A percentile compares a stretch with the other conserved stretches of the same genome.
These are phyloP conservation scores for Lepidium didymum DNA, from an alignment of 345 rosid genomes.

Conservation along the genomic window DNA sequence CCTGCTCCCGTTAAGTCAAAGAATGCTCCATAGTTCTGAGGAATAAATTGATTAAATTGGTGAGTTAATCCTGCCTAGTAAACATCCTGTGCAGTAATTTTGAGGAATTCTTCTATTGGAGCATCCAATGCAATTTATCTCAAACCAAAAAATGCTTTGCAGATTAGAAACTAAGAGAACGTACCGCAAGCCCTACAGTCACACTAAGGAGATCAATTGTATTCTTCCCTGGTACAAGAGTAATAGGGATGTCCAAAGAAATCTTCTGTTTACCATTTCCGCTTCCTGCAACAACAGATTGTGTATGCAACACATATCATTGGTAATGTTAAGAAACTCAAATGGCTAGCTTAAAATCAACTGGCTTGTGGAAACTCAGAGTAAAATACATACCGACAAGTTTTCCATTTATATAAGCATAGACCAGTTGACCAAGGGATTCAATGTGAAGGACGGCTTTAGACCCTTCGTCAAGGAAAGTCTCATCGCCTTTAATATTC, in stretches of 20 bases:
- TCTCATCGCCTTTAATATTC: conserved; percentile 41
- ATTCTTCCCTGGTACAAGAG: conserved; percentile 62
- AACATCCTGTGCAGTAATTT: neutral
- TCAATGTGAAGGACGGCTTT: conserved; percentile 62
- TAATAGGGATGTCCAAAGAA: conserved; percentile 55
- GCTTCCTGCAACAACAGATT: conserved; percentile 46
- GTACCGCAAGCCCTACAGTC: conserved; percentile 95
- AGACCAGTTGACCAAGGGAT: conserved; percentile 84
- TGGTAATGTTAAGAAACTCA: neutral
- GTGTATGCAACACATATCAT: neutral
- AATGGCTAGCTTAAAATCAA: neutral
- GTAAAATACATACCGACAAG: conserved; percentile 45
- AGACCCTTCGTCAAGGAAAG: conserved; percentile 62
- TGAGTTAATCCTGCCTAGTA: neutral
- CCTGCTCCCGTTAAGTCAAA: conserved; percentile 76
- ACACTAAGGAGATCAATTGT: conserved; percentile 74
- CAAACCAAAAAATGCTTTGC: neutral
- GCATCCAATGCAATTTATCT: neutral
- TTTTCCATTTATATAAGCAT: conserved; percentile 73
- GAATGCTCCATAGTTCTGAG: conserved; percentile 90
- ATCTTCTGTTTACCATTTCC: conserved; percentile 51
- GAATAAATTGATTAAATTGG: neutral
- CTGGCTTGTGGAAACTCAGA: neutral
- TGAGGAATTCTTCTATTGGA: neutral
- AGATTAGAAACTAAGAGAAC: conserved; percentile 4